Conservation (phyloP, 768 basidiomycete genomes). For the Hypsizygus marmoreus region DNA sequence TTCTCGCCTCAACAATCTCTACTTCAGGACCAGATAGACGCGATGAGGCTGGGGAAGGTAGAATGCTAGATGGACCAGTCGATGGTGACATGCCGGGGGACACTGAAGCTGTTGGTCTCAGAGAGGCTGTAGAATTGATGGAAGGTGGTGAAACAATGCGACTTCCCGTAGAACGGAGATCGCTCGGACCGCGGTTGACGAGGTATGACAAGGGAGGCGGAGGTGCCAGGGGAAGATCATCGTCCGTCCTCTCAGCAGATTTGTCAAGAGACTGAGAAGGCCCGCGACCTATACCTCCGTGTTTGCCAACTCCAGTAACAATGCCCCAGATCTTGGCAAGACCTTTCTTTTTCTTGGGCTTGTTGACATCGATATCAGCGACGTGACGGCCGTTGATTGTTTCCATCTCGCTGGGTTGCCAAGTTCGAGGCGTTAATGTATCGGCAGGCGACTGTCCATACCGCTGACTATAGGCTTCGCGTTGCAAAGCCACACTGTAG, state of each 20-base stretch:
- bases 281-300: slow-evolving; percentile 32
- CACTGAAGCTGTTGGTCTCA: slow-evolving; percentile 49
- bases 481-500: slow-evolving; percentile 74
- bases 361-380: slow-evolving; percentile 39
- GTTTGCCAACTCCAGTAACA: slow-evolving; percentile 62
- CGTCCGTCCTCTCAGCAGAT: slow-evolving; percentile 52
- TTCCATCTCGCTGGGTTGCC: slow-evolving; percentile 44
- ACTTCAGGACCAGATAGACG: slow-evolving; percentile 61
- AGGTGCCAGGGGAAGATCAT: slow-evolving; percentile 79
- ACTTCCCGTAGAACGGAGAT: slow-evolving; percentile 36
- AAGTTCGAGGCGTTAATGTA: too few relatives aligned
- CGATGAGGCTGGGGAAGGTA: slow-evolving; percentile 77
- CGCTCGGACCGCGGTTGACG: slow-evolving; percentile 62
- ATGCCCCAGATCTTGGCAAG: slow-evolving; percentile 81
- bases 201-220: slow-evolving; percentile 92
- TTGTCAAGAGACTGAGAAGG: slow-evolving; percentile 43
- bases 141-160: slow-evolving; percentile 75
- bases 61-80: slow-evolving; percentile 72
- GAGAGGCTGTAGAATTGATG: slow-evolving; percentile 58
- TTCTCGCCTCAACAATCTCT: slow-evolving; percentile 46
- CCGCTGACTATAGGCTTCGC: slow-evolving; percentile 46
- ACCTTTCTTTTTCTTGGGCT: slow-evolving; percentile 78
- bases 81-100: slow-evolving; percentile 71
- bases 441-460: slow-evolving; percentile 33
- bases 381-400: slow-evolving; percentile 17